Conservation (phyloP, 1,139 yeast species). For the Lodderomyces theae region DNA sequence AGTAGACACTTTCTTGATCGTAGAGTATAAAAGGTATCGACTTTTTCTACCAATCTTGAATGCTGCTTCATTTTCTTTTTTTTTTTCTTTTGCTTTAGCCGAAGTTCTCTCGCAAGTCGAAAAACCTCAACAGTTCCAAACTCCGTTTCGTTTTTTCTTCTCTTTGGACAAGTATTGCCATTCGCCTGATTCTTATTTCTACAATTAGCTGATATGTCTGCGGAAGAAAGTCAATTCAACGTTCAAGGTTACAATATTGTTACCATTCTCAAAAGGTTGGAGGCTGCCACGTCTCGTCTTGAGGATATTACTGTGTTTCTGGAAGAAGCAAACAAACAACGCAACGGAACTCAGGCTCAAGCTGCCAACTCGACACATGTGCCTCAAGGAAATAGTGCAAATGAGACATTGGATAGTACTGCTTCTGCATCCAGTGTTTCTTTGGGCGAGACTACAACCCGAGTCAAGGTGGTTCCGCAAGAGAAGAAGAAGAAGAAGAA, state of each 20-base stretch:
- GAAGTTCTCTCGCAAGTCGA: not conserved
- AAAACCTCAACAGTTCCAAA: not conserved
- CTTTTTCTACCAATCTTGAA: no score
- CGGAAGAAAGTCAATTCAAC: conserved; percentile 56
- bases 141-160: not conserved
- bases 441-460: conserved; percentile 6
- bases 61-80: no score
- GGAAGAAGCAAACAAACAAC: conserved; percentile 41
- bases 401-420: not conserved
- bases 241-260: conserved; percentile 80
- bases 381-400: not conserved
- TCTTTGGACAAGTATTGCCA: no score
- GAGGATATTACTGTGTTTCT: conserved; percentile 86
- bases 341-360: not conserved
- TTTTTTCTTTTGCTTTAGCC: no score
- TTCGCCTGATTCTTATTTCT: not conserved
- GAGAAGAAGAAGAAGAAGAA: conserved; percentile 18
- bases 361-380: not conserved
- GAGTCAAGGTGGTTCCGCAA: conserved; percentile 16
- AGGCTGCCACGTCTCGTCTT: conserved; percentile 89
- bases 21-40: no score
- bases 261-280: conserved; percentile 78
- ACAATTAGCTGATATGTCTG: conserved; percentile 21
- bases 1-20: no score
- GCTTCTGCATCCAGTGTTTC: conserved; percentile 14